Conservation (phyloP, 495 filamentous ascomycete genomes). For the Immersiella caudata region DNA sequence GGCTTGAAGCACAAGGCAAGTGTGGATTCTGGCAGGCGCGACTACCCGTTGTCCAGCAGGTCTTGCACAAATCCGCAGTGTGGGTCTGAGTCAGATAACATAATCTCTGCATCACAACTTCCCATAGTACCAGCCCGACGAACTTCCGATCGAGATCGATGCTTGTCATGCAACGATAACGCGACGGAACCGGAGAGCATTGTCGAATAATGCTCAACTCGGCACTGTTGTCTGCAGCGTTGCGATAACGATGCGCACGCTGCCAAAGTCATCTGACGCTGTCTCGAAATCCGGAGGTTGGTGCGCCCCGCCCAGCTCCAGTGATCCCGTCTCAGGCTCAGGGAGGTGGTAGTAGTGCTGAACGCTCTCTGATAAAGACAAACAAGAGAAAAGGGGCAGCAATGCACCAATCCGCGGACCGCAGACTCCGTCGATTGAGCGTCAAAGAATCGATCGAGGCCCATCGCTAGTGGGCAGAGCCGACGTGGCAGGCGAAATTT, state of each 20-base stretch:
- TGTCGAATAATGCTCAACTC: slow-evolving; percentile 14
- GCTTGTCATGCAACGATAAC: slow-evolving; percentile 15
- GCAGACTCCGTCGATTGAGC: slow-evolving; percentile 1
- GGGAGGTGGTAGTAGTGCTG: background rate
- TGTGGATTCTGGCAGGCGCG: no score
- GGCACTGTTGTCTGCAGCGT: slow-evolving; percentile 4
- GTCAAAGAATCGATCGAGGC: slow-evolving; percentile 6
- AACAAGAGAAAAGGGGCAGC: slow-evolving; percentile 9
- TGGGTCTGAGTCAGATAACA: background rate
- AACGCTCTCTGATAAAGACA: background rate
- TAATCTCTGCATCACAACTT: background rate
- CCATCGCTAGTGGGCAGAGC: slow-evolving; percentile 1
- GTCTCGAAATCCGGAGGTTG: background rate
- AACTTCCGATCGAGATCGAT: slow-evolving; percentile 16
- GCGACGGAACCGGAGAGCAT: background rate
- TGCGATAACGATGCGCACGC: slow-evolving; percentile 6
- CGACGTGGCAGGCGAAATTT: slow-evolving; percentile 28
- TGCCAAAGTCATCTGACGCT: slow-evolving; percentile 10
- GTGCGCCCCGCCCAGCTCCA: background rate
- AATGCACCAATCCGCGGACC: background rate
- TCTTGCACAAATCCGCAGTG: no score
- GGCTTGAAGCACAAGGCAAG: no score
- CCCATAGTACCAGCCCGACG: slow-evolving; percentile 16
- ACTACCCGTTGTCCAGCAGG: no score
- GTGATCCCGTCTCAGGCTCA: background rate